Evolutionary conservation across 805 yeast species (phyloP).

Genomic region (Nakazawaea ambrosiae): DNA sequence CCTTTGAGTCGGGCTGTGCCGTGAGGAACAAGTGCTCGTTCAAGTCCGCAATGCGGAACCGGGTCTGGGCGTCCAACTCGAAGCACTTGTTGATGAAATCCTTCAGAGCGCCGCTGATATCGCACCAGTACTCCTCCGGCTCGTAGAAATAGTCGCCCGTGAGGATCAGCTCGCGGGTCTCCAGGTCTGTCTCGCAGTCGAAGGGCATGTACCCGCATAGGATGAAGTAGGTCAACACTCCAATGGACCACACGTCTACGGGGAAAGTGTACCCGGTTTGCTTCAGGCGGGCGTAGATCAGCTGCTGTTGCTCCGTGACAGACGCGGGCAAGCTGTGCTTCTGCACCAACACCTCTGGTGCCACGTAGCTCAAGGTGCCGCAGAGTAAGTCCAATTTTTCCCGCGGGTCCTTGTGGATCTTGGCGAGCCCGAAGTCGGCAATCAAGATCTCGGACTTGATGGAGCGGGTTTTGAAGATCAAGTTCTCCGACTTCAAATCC

Average conservation of each 20-base stretch:
- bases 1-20: not conserved
- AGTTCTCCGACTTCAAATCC: constrained; percentile 90
- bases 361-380: constrained; percentile 85
- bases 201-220: constrained; percentile 83
- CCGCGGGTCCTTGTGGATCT: constrained; percentile 60
- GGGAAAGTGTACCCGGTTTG: constrained; percentile 53
- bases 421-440: constrained; percentile 76
- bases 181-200: constrained; percentile 87
- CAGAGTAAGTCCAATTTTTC: constrained; percentile 75
- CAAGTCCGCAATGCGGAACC: constrained; percentile 61
- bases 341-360: constrained; percentile 59
- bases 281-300: constrained; percentile 26
- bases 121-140: constrained; percentile 83
- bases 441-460: constrained; percentile 68
- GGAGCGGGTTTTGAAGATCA: constrained; percentile 53
- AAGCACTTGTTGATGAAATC: constrained; percentile 59
- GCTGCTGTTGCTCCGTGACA: not conserved
- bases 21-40: constrained; percentile 61
- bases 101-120: constrained; percentile 53
- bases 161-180: constrained; percentile 69
- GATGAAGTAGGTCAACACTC: constrained; percentile 71
- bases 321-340: constrained; percentile 4
- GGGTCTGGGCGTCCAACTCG: constrained; percentile 39
- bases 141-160: constrained; percentile 63
- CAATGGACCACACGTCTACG: constrained; percentile 80